These are phyloP conservation scores for Mycena leptocephala DNA, from an alignment of 768 basidiomycete species.

Conservation along the genomic window DNA sequence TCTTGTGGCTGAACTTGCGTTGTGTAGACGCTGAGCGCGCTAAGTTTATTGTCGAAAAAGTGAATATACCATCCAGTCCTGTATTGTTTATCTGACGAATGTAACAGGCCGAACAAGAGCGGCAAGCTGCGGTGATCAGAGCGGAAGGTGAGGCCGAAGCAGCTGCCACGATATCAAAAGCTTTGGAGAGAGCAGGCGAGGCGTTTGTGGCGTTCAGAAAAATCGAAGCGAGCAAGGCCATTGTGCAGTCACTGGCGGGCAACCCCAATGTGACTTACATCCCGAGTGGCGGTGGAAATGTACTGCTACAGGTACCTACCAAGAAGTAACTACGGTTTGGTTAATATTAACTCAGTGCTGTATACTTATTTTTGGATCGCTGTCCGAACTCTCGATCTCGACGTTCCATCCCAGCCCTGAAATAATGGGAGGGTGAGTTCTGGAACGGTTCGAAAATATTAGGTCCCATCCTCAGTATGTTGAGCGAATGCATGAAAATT, in stretches of 20 bases:
- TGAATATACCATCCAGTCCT: slow-evolving; percentile 43
- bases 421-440: too few relatives aligned
- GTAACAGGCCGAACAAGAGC: slow-evolving; percentile 95
- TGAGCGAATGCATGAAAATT: too few relatives aligned
- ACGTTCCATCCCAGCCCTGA: too few relatives aligned
- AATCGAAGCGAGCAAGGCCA: slow-evolving; percentile 98
- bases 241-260: slow-evolving; percentile 85
- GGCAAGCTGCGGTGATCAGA: slow-evolving; percentile 97
- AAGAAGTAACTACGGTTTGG: slow-evolving; percentile 52
- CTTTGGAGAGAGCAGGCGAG: slow-evolving; percentile 95
- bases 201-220: slow-evolving; percentile 95
- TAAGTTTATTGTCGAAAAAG: slow-evolving; percentile 99
- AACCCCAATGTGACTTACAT: slow-evolving; percentile 94
- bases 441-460: too few relatives aligned
- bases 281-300: slow-evolving; percentile 84
- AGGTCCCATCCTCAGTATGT: too few relatives aligned
- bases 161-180: slow-evolving; percentile 91
- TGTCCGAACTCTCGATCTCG: too few relatives aligned
- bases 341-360: not conserved
- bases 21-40: slow-evolving; percentile 94
- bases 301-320: slow-evolving; percentile 88
- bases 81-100: slow-evolving; percentile 29
- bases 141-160: slow-evolving; percentile 99
- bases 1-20: slow-evolving; percentile 20
- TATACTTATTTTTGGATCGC: too few relatives aligned